Evolutionary conservation across 352 stramenopile genomes (phyloP).

Genomic region (Globisporangium nodosum): DNA sequence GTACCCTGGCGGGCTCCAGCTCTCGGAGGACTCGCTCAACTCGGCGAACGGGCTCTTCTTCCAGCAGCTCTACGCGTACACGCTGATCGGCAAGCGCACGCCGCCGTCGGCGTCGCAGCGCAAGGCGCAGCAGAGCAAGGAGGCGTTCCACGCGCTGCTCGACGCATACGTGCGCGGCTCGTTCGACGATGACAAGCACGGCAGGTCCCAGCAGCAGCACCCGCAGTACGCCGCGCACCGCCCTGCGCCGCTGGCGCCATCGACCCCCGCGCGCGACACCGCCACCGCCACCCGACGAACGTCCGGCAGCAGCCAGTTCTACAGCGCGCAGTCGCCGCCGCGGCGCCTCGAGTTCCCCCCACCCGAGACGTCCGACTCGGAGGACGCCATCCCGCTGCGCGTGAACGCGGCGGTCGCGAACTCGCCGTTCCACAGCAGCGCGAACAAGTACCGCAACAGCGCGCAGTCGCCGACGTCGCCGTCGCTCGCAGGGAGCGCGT

Average conservation of each 20-base stretch:
- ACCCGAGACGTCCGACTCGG: slow-evolving; percentile 40
- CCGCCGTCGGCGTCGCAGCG: slow-evolving; percentile 32
- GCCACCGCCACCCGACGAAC: background rate
- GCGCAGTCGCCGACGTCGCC: slow-evolving; percentile 14
- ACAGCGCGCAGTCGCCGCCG: slow-evolving; percentile 5
- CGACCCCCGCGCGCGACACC: slow-evolving; percentile 2
- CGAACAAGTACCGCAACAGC: slow-evolving; percentile 3
- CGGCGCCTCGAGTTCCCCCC: slow-evolving; percentile 17
- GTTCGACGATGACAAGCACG: slow-evolving; percentile 31
- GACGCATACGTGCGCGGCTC: slow-evolving; percentile 64
- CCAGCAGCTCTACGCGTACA: slow-evolving; percentile 81
- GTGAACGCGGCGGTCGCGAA: slow-evolving; percentile 14
- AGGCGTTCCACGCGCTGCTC: slow-evolving; percentile 56
- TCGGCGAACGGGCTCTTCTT: slow-evolving; percentile 76
- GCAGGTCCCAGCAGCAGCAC: slow-evolving; percentile 9
- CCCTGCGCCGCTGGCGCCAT: slow-evolving; percentile 3
- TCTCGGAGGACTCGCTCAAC: slow-evolving; percentile 51
- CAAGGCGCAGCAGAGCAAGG: slow-evolving; percentile 57
- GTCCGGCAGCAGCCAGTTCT: slow-evolving; percentile 2
- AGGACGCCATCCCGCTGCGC: slow-evolving; percentile 20
- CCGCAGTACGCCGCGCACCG: slow-evolving; percentile 4
- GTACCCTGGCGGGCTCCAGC: slow-evolving; percentile 42
- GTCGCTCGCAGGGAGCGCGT: slow-evolving; percentile 16
- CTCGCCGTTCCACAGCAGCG: slow-evolving; percentile 8
- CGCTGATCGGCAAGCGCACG: slow-evolving; percentile 59